phyloP scores from a whole-genome alignment of 83 land plant species.

The Picea mariana region DNA sequence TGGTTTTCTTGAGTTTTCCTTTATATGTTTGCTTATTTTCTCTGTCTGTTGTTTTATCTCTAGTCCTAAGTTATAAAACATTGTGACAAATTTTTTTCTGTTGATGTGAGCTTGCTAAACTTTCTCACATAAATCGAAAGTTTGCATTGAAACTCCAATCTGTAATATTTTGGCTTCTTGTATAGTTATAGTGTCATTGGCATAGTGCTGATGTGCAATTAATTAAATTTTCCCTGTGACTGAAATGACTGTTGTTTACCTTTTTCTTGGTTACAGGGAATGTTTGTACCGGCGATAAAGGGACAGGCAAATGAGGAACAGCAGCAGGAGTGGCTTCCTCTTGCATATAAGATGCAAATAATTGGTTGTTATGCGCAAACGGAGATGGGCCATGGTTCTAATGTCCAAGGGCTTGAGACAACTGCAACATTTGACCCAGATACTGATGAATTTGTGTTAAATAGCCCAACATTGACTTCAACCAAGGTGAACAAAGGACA shows the following conservation, averaged over 20 bases:
- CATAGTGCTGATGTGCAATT: no score
- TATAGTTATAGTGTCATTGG: no score
- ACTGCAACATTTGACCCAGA: conserved; percentile 93
- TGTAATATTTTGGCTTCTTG: no score
- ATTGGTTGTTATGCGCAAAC: conserved; percentile 99
- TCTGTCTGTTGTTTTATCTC: no score
- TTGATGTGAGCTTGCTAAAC: no score
- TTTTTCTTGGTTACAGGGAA: conserved; percentile 61
- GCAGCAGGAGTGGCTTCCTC: conserved; percentile 85
- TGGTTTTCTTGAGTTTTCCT: no score
- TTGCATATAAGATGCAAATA: conserved; percentile 89
- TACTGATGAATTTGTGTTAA: conserved; percentile 84
- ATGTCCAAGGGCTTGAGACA: conserved; percentile 98
- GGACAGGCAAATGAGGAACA: conserved; percentile 99
- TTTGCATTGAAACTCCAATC: no score
- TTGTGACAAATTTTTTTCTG: no score
- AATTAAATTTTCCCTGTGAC: no score
- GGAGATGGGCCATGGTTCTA: conserved; percentile 98
- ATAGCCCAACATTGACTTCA: conserved; percentile 93
- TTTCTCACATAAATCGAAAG: no score
- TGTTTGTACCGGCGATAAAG: conserved; percentile 92
- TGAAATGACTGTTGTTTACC: background rate
- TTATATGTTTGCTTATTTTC: no score
- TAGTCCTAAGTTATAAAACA: no score
- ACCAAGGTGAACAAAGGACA: conserved; percentile 67